Percentiles rank a stretch among this genome's conserved stretches.
phyloP scores from a whole-genome alignment of 345 rosid genomes.

The Corymbia maculata region DNA sequence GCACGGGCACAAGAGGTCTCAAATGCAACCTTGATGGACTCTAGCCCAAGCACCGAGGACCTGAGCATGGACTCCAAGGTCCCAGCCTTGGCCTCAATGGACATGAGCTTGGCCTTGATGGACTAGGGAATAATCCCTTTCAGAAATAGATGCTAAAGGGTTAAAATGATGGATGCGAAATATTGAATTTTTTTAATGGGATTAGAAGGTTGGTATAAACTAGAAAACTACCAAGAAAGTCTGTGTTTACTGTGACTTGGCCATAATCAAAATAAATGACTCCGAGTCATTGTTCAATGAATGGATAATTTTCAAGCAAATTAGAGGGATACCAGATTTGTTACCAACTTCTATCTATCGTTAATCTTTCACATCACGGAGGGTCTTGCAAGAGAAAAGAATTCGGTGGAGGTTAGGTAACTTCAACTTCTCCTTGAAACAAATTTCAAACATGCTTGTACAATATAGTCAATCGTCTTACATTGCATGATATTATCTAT shows the following conservation, averaged over 20 bases:
- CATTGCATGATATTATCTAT: not conserved
- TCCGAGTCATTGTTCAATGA: not conserved
- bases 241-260: too few relatives aligned
- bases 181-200: not conserved
- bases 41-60: accelerated
- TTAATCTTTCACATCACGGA: too few relatives aligned
- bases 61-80: not conserved
- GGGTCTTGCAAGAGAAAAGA: too few relatives aligned
- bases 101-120: not conserved
- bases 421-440: too few relatives aligned
- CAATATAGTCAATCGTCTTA: too few relatives aligned
- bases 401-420: too few relatives aligned
- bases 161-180: not conserved
- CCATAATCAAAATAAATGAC: too few relatives aligned
- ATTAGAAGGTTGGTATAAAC: not conserved
- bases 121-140: not conserved
- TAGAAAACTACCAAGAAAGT: not conserved
- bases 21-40: not conserved
- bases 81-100: not conserved
- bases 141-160: not conserved
- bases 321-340: not conserved
- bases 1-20: accelerated
- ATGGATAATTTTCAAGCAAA: not conserved
- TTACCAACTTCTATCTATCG: not conserved
- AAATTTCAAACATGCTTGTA: too few relatives aligned